Conservation (phyloP, 106 monocot genomes). For the Allium sativum region DNA sequence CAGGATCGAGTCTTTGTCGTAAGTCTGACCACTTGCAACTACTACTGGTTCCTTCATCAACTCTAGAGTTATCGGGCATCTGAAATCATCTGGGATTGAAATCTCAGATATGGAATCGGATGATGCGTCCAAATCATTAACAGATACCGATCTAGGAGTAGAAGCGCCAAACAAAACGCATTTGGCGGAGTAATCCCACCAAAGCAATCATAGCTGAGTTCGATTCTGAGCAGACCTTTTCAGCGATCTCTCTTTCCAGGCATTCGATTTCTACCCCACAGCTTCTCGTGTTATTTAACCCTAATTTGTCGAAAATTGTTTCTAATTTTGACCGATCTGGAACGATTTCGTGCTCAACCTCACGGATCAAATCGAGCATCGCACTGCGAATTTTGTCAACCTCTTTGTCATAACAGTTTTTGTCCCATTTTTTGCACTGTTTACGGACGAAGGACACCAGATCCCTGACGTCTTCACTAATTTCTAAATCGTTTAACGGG, state of each 20-base stretch:
- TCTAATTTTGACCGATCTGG: conserved; percentile 35
- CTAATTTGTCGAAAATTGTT: conserved; percentile 32
- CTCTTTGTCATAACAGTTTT: conserved; percentile 2
- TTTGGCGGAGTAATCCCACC: conserved; percentile 63
- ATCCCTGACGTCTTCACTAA: conserved; percentile 47
- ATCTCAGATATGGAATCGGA: conserved; percentile 2
- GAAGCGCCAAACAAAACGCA: conserved; percentile 67
- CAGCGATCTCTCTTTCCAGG: conserved; percentile 66
- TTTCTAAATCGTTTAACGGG: conserved; percentile 28
- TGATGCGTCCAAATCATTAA: background rate
- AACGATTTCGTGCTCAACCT: conserved; percentile 51
- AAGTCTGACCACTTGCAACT: conserved; percentile 79
- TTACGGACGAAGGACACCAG: conserved; percentile 32
- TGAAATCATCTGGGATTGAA: conserved; percentile 48
- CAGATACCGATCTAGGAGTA: conserved; percentile 29
- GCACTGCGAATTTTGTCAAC: conserved; percentile 25
- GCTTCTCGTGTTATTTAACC: conserved; percentile 27
- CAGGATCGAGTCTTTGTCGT: conserved; percentile 67
- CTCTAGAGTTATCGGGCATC: conserved; percentile 82
- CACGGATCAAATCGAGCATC: conserved; percentile 39
- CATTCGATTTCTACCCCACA: conserved; percentile 59
- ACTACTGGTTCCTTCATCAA: conserved; percentile 87
- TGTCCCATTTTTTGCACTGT: conserved; percentile 31
- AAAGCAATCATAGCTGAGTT: conserved; percentile 37
- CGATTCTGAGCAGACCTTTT: conserved; percentile 33